Evolutionary conservation across 2,329 filamentous ascomycete species (phyloP).

Genomic region (Ophiocordyceps robertsii): DNA sequence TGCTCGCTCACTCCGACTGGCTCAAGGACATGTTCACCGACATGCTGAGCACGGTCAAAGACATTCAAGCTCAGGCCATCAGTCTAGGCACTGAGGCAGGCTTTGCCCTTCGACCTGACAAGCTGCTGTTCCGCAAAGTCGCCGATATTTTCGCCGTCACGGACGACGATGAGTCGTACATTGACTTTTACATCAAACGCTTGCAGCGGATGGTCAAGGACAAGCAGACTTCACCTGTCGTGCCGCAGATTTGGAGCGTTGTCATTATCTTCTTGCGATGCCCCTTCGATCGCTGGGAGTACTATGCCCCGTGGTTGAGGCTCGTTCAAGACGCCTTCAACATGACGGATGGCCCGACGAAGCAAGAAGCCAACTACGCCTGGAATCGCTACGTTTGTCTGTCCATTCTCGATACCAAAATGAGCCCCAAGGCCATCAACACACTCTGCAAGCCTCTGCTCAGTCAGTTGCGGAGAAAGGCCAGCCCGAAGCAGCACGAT

Average conservation of each 20-base stretch:
- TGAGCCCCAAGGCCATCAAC: constrained; percentile 22
- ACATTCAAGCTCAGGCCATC: constrained; percentile 64
- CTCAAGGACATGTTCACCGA: constrained; percentile 69
- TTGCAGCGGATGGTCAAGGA: constrained; percentile 56
- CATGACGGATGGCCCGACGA: constrained; percentile 55
- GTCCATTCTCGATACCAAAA: constrained; percentile 49
- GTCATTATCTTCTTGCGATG: constrained; percentile 65
- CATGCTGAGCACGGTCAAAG: constrained; percentile 65
- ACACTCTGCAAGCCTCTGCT: constrained; percentile 53
- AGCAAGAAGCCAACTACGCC: constrained; percentile 64
- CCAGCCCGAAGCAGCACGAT: constrained; percentile 40
- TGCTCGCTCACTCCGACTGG: constrained; percentile 66
- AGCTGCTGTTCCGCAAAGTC: constrained; percentile 51
- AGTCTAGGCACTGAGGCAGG: constrained; percentile 59
- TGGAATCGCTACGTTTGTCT: constrained; percentile 79
- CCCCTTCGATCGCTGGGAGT: constrained; percentile 55
- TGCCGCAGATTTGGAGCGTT: constrained; percentile 83
- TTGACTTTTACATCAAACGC: constrained; percentile 53
- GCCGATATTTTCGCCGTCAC: constrained; percentile 45
- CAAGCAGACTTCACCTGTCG: constrained; percentile 36
- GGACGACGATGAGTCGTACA: constrained; percentile 45
- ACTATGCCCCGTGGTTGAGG: constrained; percentile 60
- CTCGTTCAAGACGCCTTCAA: constrained; percentile 80
- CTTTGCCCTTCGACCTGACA: constrained; percentile 54
- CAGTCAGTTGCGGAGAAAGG: constrained; percentile 54